Base-by-base conservation (phyloP, 2,329 filamentous ascomycete genomes). In the Penicillium sp. region DNA sequence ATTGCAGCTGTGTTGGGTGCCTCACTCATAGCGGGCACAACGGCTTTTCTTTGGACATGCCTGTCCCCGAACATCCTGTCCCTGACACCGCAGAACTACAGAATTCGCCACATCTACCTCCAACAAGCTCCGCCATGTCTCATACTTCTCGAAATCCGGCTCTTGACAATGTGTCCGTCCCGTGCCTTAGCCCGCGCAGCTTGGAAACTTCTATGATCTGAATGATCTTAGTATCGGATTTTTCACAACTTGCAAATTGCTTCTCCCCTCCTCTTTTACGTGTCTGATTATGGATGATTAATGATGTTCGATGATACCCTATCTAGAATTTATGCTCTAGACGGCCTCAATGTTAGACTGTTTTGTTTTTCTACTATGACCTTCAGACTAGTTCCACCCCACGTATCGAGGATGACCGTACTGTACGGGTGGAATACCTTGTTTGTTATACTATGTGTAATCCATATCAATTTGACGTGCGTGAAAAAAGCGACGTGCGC, bases 1-100 rank as follows among this genome's bases (percentile, higher is more conserved):
- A 80, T 38, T 83, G 80, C 60, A 74, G 68, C 51, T 83, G 81
- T 58, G 71, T 79, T n/a, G 80, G 79, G 13, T 83, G 81, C 59
- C 67, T 81, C 11, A 81, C 79, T 3, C 80, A 83, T 52, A 77
- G 74, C 18, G 80, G 79, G 3, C 79, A 81, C 53, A 76, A 77
- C 22, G 78, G 77, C 13, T 58, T 80, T 21, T 57, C 70, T 10
- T 60, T 79, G 14, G 67, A 72, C 10, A 47, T 67, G 10, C 42
- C 55, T 9, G 46, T 45, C 16, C 32, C 51, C 2, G 53, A 56
- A 16, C 10, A 36, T 7, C 42, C 54, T 24, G 11, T 46, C 31
- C 1, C 54, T 5, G 21, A 47, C 11, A 47, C 57, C 16, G 11
- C 50, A 8, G 52, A 60, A n/a, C 53, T 49, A 22, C 47, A 40